These are phyloP conservation scores for Chytriomyces confervae DNA, from an alignment of 192 early-diverging fungal species.

Conservation along the genomic window DNA sequence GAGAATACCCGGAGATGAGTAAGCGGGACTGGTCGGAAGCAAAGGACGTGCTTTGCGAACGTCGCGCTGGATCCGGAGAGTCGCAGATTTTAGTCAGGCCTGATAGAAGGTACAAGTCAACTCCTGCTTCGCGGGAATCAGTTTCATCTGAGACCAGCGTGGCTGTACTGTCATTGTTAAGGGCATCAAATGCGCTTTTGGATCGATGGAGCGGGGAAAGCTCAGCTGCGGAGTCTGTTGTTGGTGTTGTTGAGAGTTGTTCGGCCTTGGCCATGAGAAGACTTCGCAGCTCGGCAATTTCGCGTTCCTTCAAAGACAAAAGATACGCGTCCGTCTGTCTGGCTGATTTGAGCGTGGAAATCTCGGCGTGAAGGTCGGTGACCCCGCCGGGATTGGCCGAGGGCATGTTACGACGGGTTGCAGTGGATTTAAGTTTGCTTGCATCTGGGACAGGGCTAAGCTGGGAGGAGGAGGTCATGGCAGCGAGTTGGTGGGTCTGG, in stretches of 20 bases:
- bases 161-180: constrained; percentile 28
- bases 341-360: constrained; percentile 39
- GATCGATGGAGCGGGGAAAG: neutral
- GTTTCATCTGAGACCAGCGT: constrained; percentile 11
- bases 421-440: too few relatives aligned
- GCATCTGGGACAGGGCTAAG: neutral
- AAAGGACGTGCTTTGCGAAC: neutral
- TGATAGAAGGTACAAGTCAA: neutral
- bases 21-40: neutral
- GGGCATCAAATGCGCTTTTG: neutral
- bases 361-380: constrained; percentile 31
- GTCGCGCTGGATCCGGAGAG: constrained; percentile 1
- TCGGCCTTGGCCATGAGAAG: constrained; percentile 8
- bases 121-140: neutral
- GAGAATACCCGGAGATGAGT: neutral
- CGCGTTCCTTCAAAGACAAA: constrained; percentile 44
- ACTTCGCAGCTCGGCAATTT: constrained; percentile 45
- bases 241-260: neutral
- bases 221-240: neutral
- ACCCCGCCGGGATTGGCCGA: neutral
- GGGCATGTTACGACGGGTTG: too few relatives aligned
- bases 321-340: constrained; percentile 43
- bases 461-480: neutral
- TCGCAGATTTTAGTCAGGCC: constrained; percentile 28
- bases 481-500: neutral